Conservation (phyloP, 768 basidiomycete genomes). For the Leccinum longicurvipes region DNA sequence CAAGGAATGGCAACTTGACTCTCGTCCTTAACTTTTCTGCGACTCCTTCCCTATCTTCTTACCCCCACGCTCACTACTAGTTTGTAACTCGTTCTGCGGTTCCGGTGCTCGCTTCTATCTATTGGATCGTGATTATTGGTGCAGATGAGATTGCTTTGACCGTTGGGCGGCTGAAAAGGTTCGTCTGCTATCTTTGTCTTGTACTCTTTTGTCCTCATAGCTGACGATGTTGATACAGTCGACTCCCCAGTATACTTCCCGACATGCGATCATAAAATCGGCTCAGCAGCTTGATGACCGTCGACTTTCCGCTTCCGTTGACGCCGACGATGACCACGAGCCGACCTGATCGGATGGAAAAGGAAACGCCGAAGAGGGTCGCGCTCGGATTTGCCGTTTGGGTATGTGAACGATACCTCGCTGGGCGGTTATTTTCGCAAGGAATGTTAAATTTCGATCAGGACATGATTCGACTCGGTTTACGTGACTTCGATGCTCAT, state of each 20-base stretch:
- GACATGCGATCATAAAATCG: constrained; percentile 31
- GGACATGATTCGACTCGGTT: background rate
- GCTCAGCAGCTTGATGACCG: constrained; percentile 40
- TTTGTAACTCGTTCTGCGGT: no score
- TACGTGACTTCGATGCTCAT: constrained; percentile 22
- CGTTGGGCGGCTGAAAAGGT: no score
- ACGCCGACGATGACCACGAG: constrained; percentile 34
- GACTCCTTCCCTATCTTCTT: no score
- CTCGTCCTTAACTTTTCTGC: no score
- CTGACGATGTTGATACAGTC: no score
- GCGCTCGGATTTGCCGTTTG: constrained; percentile 31
- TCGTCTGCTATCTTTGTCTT: no score
- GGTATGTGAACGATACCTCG: constrained; percentile 53
- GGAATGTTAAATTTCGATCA: background rate
- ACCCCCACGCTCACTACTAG: no score
- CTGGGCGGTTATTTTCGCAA: constrained; percentile 28
- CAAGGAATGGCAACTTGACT: no score
- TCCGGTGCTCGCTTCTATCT: no score
- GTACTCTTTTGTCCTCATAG: no score
- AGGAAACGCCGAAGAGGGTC: constrained; percentile 25
- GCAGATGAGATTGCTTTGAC: no score
- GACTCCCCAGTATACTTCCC: constrained; percentile 39
- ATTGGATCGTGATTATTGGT: no score
- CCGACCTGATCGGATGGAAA: constrained; percentile 30
- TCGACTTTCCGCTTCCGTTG: constrained; percentile 36